Conservation (phyloP, 2,329 filamentous ascomycete genomes). For the Nemania bipapillata region DNA sequence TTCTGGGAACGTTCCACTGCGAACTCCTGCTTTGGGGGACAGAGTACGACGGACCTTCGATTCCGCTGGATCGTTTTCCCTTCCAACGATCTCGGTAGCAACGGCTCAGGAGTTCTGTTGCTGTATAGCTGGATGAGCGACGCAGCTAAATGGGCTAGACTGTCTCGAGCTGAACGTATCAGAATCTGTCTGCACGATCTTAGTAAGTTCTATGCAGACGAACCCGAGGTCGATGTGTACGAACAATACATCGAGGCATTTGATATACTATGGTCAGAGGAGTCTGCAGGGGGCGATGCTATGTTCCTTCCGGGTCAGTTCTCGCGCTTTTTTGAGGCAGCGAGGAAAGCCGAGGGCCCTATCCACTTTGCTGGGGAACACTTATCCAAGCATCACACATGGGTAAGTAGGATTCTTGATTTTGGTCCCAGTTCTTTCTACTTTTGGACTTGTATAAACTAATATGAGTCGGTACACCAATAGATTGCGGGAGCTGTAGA, state of each 20-base stretch:
- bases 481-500: slow-evolving; percentile 23
- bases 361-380: slow-evolving; percentile 33
- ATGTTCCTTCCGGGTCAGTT: slow-evolving; percentile 37
- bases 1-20: slow-evolving; percentile 32
- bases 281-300: slow-evolving; percentile 25
- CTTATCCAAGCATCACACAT: slow-evolving; percentile 32
- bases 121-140: slow-evolving; percentile 37
- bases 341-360: slow-evolving; percentile 13
- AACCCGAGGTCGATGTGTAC: slow-evolving; percentile 27
- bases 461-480: neutral
- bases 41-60: slow-evolving; percentile 35
- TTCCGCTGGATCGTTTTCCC: slow-evolving; percentile 39
- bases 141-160: slow-evolving; percentile 26
- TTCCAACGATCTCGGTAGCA: slow-evolving; percentile 30
- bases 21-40: slow-evolving; percentile 32
- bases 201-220: slow-evolving; percentile 21
- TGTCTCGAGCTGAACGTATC: slow-evolving; percentile 25
- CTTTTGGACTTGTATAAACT: too few relatives aligned
- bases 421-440: too few relatives aligned
- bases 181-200: slow-evolving; percentile 32
- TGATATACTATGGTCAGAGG: slow-evolving; percentile 31
- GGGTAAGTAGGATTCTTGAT: slow-evolving; percentile 13
- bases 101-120: slow-evolving; percentile 30
- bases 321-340: slow-evolving; percentile 16
- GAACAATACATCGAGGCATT: slow-evolving; percentile 36